phyloP scores from a whole-genome alignment of 768 basidiomycete species.

The Pleurotus giganteus region DNA sequence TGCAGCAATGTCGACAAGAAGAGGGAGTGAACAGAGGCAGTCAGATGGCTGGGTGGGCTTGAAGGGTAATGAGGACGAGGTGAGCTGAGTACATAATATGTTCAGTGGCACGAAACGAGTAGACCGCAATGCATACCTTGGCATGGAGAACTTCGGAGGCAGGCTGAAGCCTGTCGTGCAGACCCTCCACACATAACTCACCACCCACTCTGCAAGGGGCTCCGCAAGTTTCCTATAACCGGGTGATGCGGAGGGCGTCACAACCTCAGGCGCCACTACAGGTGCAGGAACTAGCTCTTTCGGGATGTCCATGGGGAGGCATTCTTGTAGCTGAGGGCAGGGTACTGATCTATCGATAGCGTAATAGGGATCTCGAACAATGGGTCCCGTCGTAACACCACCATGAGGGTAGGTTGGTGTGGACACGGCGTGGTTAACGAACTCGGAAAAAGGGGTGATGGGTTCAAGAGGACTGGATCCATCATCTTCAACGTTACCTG shows the following conservation, averaged over 20 bases:
- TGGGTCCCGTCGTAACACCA: background rate
- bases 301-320: conserved; percentile 22
- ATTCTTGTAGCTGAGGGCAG: background rate
- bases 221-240: conserved; percentile 73
- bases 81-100: conserved; percentile 23
- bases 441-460: conserved; percentile 74
- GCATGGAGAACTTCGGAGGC: conserved; percentile 48
- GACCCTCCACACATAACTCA: conserved; percentile 78
- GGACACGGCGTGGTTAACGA: conserved; percentile 69
- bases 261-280: conserved; percentile 30
- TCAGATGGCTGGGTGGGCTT: conserved; percentile 51
- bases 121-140: conserved; percentile 45
- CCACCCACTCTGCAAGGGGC: conserved; percentile 78
- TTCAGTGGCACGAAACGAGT: conserved; percentile 4
- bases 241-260: conserved; percentile 48
- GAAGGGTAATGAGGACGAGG: conserved; percentile 38
- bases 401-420: conserved; percentile 21
- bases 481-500: conserved; percentile 49
- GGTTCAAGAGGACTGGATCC: conserved; percentile 73
- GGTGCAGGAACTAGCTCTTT: conserved; percentile 39
- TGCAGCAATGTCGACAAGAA: conserved; percentile 78
- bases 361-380: background rate
- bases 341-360: background rate
- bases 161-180: conserved; percentile 72
- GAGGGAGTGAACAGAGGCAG: conserved; percentile 65